Base-by-base conservation (phyloP, 208 protist species). In the Acanthamoeba sp. region DNA sequence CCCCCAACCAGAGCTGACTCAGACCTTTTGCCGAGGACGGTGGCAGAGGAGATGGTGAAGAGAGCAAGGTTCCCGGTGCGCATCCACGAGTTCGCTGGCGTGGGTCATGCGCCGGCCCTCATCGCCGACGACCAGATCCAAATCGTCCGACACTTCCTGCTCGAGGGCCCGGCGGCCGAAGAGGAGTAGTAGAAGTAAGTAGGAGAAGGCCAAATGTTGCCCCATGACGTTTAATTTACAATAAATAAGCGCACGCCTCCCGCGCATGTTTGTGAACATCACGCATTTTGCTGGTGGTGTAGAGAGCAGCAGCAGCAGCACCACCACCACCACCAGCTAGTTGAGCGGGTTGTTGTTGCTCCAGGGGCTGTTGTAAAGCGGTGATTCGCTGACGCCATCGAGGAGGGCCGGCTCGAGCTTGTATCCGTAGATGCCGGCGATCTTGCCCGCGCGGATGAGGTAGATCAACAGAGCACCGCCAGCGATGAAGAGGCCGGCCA, bases 21-120 rank as follows among this genome's bases (percentile, higher is more conserved):
- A 20, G 66, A 76, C 66, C 34, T 76, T 5, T 20, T 76, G 12
- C 66, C 36, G 12, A 76, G 40, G 20, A 20, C n/a, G 1, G 66
- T 76, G n/a, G 66, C 66, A 20, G 66, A 76, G n/a, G 66, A 76
- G 32, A 76, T 76, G 66, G 29, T 76, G 12, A 76, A 76, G 36
- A 76, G 36, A 20, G 66, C 66, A 20, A 29, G 66, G 66, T 76
- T 76, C 66, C 66, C 66, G 5, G n/a, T 76, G 66, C 66, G 66
- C 36, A 38, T 42, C 12, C 66, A 76, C 3, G 66, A 76, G 66
- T 76, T 76, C 40, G 66, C 66, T 20, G 66, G 66, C 16, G 66
- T 76, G 66, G 66, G 66, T 36, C 66, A 76, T 29, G 66, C 66
- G 10, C 66, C 66, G 12, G 66, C 66, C n/a, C 29, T 76, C 22